Conservation (phyloP, 108 stramenopile species). For the Cylindrotheca closterium region DNA sequence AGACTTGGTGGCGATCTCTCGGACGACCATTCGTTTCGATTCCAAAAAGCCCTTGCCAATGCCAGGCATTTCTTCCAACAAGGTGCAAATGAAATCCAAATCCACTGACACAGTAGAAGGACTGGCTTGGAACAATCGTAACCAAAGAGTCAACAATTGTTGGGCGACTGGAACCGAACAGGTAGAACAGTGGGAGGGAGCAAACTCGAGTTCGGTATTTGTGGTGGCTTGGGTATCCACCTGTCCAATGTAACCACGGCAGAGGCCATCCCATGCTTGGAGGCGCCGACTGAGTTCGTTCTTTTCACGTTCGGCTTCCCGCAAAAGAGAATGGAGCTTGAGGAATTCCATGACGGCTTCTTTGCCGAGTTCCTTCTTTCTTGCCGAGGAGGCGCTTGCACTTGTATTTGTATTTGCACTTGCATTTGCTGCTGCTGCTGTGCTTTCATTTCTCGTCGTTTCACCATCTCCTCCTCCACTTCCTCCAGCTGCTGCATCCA, state of each 20-base stretch:
- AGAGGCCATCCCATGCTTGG: constrained; percentile 71
- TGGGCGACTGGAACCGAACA: constrained; percentile 49
- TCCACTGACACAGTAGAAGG: constrained; percentile 30
- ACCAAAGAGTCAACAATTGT: constrained; percentile 43
- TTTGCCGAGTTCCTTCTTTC: constrained; percentile 5
- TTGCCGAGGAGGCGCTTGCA: constrained; percentile 2
- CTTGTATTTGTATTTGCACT: constrained; percentile 36
- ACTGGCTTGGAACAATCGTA: constrained; percentile 40
- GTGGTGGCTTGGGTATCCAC: not conserved
- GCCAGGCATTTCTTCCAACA: constrained; percentile 39
- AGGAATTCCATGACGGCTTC: constrained; percentile 51
- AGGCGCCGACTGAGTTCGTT: constrained; percentile 61
- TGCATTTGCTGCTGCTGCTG: constrained; percentile 5
- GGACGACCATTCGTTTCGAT: constrained; percentile 45
- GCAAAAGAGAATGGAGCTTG: constrained; percentile 52
- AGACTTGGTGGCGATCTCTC: constrained; percentile 61
- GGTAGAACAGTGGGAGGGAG: constrained; percentile 61
- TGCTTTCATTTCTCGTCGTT: constrained; percentile 11
- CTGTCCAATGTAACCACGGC: constrained; percentile 37
- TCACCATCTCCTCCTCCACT: not conserved
- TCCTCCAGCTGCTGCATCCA: not conserved
- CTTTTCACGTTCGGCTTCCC: constrained; percentile 75
- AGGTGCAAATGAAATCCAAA: constrained; percentile 18
- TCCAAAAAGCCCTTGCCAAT: constrained; percentile 38
- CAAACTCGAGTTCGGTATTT: constrained; percentile 27